Percentiles rank a stretch among this genome's conserved stretches.
These are phyloP conservation scores for Pseudocercospora crystallina DNA, from an alignment of 2,329 filamentous ascomycete species.

Conservation along the genomic window DNA sequence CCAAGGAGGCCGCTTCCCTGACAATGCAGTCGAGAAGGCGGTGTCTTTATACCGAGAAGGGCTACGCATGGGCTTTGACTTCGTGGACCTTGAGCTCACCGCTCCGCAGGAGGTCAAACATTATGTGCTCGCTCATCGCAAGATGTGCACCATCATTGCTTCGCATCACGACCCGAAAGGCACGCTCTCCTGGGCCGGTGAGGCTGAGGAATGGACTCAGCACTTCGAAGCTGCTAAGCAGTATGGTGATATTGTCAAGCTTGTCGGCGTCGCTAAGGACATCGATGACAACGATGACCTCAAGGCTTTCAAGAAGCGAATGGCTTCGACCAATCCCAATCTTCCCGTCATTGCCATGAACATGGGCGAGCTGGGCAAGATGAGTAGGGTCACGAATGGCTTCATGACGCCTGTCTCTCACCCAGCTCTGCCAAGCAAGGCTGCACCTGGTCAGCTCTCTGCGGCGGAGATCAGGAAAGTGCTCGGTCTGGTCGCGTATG, in stretches of 20 bases:
- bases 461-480: conserved; percentile 82
- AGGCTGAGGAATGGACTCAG: conserved; percentile 69
- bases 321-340: conserved; percentile 65
- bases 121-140: conserved; percentile 49
- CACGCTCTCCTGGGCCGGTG: conserved; percentile 79
- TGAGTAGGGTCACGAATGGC: conserved; percentile 83
- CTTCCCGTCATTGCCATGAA: conserved; percentile 93
- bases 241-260: conserved; percentile 90
- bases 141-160: conserved; percentile 82
- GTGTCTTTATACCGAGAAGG: conserved; percentile 74
- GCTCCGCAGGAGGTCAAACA: conserved; percentile 75
- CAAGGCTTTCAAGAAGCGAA: conserved; percentile 75
- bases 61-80: conserved; percentile 82
- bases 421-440: conserved; percentile 83
- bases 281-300: conserved; percentile 86
- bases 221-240: conserved; percentile 88
- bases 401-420: conserved; percentile 97
- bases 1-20: conserved; percentile 86
- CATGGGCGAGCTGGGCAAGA: conserved; percentile 84
- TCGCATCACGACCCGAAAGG: conserved; percentile 89
- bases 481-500: conserved; percentile 74
- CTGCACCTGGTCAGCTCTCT: conserved; percentile 89
- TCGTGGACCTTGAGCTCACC: conserved; percentile 88
- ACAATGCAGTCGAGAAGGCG: conserved; percentile 63
- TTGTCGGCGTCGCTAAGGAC: conserved; percentile 75